Evolutionary conservation across 768 basidiomycete species (phyloP).

Genomic region (Tephrocybe sp.): DNA sequence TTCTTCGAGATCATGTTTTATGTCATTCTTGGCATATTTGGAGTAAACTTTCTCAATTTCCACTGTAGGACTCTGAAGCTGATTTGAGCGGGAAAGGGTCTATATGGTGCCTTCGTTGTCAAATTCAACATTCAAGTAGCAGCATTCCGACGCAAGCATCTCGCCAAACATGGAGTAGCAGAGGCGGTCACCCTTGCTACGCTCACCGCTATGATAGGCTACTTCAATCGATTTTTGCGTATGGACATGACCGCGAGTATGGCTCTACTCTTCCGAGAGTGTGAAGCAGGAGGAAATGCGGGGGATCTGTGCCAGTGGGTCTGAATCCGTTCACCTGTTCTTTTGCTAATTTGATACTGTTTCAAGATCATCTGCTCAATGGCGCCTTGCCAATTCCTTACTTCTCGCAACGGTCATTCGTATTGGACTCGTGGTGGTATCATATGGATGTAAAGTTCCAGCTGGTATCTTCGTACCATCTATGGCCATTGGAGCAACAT

Average conservation of each 20-base stretch:
- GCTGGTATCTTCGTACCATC: constrained; percentile 98
- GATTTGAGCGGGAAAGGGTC: constrained; percentile 54
- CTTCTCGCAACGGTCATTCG: constrained; percentile 90
- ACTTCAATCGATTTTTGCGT: constrained; percentile 90
- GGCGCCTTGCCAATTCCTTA: constrained; percentile 92
- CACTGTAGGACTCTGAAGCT: constrained; percentile 10
- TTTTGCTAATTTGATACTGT: background rate
- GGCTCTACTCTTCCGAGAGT: constrained; percentile 93
- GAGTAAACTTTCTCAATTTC: constrained; percentile 48
- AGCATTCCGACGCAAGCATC: constrained; percentile 89
- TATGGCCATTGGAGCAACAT: constrained; percentile 97
- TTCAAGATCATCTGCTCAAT: constrained; percentile 79
- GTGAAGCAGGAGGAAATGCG: constrained; percentile 90
- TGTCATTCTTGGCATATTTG: constrained; percentile 92
- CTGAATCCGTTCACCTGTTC: background rate
- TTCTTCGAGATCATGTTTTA: constrained; percentile 99
- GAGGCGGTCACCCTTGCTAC: constrained; percentile 89
- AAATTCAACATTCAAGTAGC: constrained; percentile 96
- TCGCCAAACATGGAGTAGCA: constrained; percentile 77
- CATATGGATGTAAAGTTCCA: constrained; percentile 96
- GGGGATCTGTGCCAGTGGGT: constrained; percentile 91
- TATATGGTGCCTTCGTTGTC: constrained; percentile 96
- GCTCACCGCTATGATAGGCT: constrained; percentile 88
- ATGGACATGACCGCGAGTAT: constrained; percentile 98
- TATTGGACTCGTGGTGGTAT: constrained; percentile 81